Evolutionary conservation across 2,329 filamentous ascomycete species (phyloP).

Genomic region (Penicillium sp.): DNA sequence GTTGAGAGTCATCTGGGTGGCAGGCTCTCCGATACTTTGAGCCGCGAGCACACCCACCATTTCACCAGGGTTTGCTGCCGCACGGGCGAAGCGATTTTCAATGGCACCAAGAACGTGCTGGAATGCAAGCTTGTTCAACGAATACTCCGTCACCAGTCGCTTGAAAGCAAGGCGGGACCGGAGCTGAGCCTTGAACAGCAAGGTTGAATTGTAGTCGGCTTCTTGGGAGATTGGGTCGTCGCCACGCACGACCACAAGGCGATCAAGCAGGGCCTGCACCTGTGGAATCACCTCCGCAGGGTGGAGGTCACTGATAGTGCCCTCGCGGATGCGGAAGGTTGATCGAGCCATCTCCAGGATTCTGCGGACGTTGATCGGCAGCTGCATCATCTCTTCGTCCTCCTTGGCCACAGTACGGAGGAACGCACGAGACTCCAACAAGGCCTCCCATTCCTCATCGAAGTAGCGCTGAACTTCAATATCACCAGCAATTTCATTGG

Average conservation of each 20-base stretch:
- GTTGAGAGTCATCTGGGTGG: slow-evolving; percentile 98
- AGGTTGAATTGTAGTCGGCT: slow-evolving; percentile 80
- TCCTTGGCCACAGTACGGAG: slow-evolving; percentile 68
- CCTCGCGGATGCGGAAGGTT: slow-evolving; percentile 83
- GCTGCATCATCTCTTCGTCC: slow-evolving; percentile 78
- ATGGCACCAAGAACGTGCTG: slow-evolving; percentile 88
- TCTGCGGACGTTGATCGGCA: slow-evolving; percentile 85
- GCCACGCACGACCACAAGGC: slow-evolving; percentile 80
- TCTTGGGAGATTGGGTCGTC: slow-evolving; percentile 74
- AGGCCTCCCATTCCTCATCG: slow-evolving; percentile 78
- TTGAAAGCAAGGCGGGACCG: slow-evolving; percentile 90
- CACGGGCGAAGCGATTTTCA: slow-evolving; percentile 77
- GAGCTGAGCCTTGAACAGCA: slow-evolving; percentile 86
- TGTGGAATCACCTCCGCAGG: slow-evolving; percentile 80
- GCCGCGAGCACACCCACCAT: slow-evolving; percentile 98
- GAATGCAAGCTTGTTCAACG: slow-evolving; percentile 84
- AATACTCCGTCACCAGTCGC: slow-evolving; percentile 77
- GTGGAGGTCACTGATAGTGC: slow-evolving; percentile 79
- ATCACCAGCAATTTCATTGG: slow-evolving; percentile 79
- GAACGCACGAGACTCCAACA: slow-evolving; percentile 66
- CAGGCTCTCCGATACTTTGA: slow-evolving; percentile 97
- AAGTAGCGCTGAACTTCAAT: slow-evolving; percentile 79
- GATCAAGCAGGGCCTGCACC: slow-evolving; percentile 67
- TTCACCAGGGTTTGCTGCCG: slow-evolving; percentile 85
- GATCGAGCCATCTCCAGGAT: slow-evolving; percentile 87